These are phyloP conservation scores for Abrus precatorius DNA, from an alignment of 306 rosid genomes.

Conservation along the genomic window DNA sequence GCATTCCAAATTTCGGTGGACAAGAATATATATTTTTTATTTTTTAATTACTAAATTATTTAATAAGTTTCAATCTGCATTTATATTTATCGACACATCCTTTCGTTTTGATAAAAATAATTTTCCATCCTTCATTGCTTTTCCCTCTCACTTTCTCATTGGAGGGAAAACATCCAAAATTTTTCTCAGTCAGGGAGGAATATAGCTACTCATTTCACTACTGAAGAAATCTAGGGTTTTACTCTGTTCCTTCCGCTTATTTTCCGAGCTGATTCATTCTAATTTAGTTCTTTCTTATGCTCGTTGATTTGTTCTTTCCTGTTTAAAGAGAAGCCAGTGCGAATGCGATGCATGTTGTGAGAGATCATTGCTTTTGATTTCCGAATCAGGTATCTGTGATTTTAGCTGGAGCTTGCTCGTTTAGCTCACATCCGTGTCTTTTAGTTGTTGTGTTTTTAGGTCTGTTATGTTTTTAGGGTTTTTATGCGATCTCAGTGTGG, in stretches of 20 bases:
- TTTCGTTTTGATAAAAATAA: slow-evolving; percentile 56
- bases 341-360: slow-evolving; percentile 26
- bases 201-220: slow-evolving; percentile 49
- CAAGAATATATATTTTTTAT: slow-evolving; percentile 17
- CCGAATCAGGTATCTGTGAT: slow-evolving; percentile 44
- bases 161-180: slow-evolving; percentile 80
- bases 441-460: not conserved
- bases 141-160: slow-evolving; percentile 90
- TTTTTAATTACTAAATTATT: not conserved
- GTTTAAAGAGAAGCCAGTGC: slow-evolving; percentile 7
- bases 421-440: slow-evolving; percentile 30
- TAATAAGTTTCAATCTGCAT: not conserved
- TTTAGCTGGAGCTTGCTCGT: slow-evolving; percentile 31
- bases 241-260: slow-evolving; percentile 39
- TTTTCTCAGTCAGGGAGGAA: slow-evolving; percentile 19
- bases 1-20: slow-evolving; percentile 44
- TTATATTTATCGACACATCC: slow-evolving; percentile 50
- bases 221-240: slow-evolving; percentile 67
- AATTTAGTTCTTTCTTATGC: not conserved
- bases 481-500: not conserved
- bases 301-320: not conserved
- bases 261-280: slow-evolving; percentile 29
- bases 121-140: slow-evolving; percentile 60
- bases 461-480: slow-evolving; percentile 55
- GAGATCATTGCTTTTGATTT: slow-evolving; percentile 34